Percentiles rank a stretch among this genome's conserved stretches.
Conservation (phyloP, 257 asterid species). For the Solanum bukasovii region DNA sequence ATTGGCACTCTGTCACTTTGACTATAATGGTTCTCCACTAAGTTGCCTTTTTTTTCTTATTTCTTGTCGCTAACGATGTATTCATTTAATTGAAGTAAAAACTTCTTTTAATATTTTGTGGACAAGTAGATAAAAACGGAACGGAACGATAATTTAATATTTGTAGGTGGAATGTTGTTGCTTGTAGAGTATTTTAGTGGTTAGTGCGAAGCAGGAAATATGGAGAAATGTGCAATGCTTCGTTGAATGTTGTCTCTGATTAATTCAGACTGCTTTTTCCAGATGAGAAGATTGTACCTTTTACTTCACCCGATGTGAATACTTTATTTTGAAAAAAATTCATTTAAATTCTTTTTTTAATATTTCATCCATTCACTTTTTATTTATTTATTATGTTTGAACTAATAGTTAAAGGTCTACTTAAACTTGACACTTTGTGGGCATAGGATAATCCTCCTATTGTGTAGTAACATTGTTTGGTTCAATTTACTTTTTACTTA, state of each 20-base stretch:
- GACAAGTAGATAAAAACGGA: neutral
- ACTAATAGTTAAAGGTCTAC: no score
- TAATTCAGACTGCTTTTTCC: neutral
- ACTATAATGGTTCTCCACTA: neutral
- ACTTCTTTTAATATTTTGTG: neutral
- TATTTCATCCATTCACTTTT: neutral
- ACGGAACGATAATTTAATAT: no score
- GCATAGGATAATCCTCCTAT: no score
- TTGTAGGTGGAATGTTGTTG: neutral
- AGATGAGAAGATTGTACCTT: neutral
- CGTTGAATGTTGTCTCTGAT: conserved; percentile 1
- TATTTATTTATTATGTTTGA: no score
- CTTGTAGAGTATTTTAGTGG: neutral
- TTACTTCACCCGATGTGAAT: neutral
- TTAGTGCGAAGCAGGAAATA: neutral
- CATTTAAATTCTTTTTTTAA: neutral
- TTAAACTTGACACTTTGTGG: no score
- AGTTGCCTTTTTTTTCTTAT: neutral
- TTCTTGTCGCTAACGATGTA: neutral
- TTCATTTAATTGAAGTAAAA: neutral
- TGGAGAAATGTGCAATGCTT: neutral
- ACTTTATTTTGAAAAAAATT: neutral
- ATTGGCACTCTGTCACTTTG: neutral
- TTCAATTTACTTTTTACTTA: no score
- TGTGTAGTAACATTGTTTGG: no score